Evolutionary conservation across 2,329 filamentous ascomycete genomes (phyloP).

Genomic region (Alternaria novae-zelandiae): DNA sequence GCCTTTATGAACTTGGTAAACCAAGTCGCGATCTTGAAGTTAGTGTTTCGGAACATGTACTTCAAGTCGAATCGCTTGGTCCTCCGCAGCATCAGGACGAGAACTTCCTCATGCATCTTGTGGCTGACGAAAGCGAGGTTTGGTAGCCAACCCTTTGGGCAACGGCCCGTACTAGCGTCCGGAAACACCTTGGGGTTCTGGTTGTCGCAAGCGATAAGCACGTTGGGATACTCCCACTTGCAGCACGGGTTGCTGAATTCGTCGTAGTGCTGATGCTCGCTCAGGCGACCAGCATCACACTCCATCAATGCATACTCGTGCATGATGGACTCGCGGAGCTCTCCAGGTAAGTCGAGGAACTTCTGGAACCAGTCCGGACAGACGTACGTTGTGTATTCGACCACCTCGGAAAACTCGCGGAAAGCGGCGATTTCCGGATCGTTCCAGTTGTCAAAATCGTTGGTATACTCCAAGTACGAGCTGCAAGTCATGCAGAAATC

Average conservation of each 20-base stretch:
- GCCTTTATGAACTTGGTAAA: background rate
- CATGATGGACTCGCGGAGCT: background rate
- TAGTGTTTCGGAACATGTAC: background rate
- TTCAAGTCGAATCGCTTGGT: background rate
- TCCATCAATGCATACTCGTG: background rate
- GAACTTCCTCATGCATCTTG: background rate
- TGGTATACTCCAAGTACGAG: background rate
- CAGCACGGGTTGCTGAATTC: background rate
- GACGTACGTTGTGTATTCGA: background rate
- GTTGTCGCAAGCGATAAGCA: background rate
- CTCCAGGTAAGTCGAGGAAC: background rate
- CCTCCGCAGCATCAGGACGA: background rate
- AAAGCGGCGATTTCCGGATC: background rate
- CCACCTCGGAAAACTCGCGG: background rate
- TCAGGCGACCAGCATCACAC: background rate
- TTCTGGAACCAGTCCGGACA: background rate
- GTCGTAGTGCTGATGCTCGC: background rate
- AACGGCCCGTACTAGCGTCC: background rate
- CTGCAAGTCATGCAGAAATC: fast-evolving
- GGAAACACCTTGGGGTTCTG: background rate
- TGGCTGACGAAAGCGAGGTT: background rate
- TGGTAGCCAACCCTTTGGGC: background rate
- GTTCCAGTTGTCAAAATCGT: background rate
- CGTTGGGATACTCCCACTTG: background rate
- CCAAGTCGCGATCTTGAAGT: conserved; percentile 11